A percentile compares a stretch with the other conserved stretches of the same genome.
Conservation (phyloP, 1,284 basidiomycete species). For the Ustilago crameri region DNA sequence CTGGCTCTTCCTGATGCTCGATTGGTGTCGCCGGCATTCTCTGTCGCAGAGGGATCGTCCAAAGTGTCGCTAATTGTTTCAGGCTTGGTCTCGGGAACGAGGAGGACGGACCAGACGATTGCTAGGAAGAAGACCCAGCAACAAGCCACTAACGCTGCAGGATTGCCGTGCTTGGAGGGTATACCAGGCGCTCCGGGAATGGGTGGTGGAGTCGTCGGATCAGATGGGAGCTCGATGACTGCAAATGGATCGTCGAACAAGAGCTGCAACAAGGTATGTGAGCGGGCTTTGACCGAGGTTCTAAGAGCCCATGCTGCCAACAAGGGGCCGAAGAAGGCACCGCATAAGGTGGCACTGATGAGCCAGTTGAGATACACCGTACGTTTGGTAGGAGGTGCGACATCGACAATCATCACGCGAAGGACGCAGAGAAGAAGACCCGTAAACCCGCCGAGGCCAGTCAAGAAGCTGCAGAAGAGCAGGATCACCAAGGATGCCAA, state of each 20-base stretch:
- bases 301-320: conserved; percentile 44
- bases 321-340: conserved; percentile 40
- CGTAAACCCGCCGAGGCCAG: conserved; percentile 38
- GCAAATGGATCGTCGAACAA: background rate
- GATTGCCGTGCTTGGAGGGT: conserved; percentile 41
- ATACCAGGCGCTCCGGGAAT: conserved; percentile 26
- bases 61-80: conserved; percentile 1
- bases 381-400: conserved; percentile 33
- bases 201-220: conserved; percentile 21
- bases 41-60: background rate
- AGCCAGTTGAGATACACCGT: conserved; percentile 41
- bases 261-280: background rate
- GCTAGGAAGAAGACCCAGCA: conserved; percentile 39
- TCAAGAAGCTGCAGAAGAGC: conserved; percentile 35
- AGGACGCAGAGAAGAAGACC: conserved; percentile 36
- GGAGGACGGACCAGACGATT: conserved; percentile 26
- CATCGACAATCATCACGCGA: conserved; percentile 45
- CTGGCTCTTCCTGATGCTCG: too few relatives aligned
- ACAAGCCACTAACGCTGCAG: conserved; percentile 36
- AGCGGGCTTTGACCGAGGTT: conserved; percentile 25
- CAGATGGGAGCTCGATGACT: conserved; percentile 24
- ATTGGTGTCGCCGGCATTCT: background rate
- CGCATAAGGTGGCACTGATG: conserved; percentile 39
- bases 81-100: conserved; percentile 44
- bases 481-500: conserved; percentile 31